Percentiles rank a stretch among this genome's conserved stretches.
Conservation (phyloP, 331 rosid species). For the Quercus phellos region DNA sequence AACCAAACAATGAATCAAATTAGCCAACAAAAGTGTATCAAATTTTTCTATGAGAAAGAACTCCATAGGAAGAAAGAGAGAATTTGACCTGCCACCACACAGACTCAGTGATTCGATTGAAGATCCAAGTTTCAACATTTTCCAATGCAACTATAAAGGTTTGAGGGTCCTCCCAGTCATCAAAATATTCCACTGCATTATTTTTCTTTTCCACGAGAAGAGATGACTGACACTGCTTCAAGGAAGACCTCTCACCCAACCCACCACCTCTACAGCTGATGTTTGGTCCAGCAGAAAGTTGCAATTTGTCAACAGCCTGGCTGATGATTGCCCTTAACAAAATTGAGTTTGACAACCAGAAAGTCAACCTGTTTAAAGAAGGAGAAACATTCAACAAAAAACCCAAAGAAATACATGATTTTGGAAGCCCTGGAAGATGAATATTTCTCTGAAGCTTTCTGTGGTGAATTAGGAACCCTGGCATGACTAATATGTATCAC, state of each 20-base stretch:
- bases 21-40: constrained; percentile 20
- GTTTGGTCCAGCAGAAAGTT: constrained; percentile 16
- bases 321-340: constrained; percentile 61
- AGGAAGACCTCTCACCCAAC: not conserved
- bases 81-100: constrained; percentile 91
- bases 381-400: not conserved
- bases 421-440: not conserved
- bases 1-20: constrained; percentile 25
- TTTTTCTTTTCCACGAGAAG: constrained; percentile 28
- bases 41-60: constrained; percentile 1
- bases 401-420: not conserved
- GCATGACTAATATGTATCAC: not conserved
- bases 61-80: constrained; percentile 12
- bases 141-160: constrained; percentile 55
- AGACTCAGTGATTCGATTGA: constrained; percentile 81
- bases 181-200: constrained; percentile 20
- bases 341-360: constrained; percentile 84
- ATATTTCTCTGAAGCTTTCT: not conserved
- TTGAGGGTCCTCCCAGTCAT: constrained; percentile 55
- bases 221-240: not conserved
- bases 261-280: constrained; percentile 19
- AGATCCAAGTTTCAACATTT: constrained; percentile 83
- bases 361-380: constrained; percentile 68
- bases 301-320: constrained; percentile 36
- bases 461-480: not conserved